A percentile compares a stretch with the other conserved stretches of the same genome.
These are phyloP conservation scores for Diaporthe vaccinii DNA, from an alignment of 2,329 filamentous ascomycete species.

Conservation along the genomic window DNA sequence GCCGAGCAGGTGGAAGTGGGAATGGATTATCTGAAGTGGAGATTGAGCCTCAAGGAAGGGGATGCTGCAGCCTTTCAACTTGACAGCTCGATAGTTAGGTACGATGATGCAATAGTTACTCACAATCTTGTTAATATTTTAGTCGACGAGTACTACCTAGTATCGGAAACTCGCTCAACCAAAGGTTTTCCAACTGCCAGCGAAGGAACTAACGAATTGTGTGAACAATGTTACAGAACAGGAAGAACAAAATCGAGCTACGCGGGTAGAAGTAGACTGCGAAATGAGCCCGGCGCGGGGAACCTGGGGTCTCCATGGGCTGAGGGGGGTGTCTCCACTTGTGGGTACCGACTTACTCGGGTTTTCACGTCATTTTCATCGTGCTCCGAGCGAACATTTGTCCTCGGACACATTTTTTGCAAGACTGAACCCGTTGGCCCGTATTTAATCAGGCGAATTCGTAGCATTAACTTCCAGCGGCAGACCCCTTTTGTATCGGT, in stretches of 20 bases:
- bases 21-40: too few relatives aligned
- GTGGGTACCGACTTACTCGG: background rate
- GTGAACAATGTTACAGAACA: background rate
- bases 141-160: too few relatives aligned
- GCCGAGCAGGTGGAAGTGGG: too few relatives aligned
- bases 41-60: too few relatives aligned
- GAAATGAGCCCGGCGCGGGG: background rate
- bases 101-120: too few relatives aligned
- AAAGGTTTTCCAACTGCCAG: background rate
- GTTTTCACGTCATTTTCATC: background rate
- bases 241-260: background rate
- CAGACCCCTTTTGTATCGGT: background rate
- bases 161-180: background rate
- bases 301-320: background rate
- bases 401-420: background rate
- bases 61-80: too few relatives aligned
- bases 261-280: background rate
- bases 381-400: background rate
- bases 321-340: background rate
- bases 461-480: background rate
- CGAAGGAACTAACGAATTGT: background rate
- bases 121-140: background rate
- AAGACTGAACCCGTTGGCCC: background rate
- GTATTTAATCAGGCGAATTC: too few relatives aligned
- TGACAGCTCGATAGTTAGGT: too few relatives aligned